These are phyloP conservation scores for Simmondsia chinensis DNA, from an alignment of 148 eudicot genomes.

Conservation along the genomic window DNA sequence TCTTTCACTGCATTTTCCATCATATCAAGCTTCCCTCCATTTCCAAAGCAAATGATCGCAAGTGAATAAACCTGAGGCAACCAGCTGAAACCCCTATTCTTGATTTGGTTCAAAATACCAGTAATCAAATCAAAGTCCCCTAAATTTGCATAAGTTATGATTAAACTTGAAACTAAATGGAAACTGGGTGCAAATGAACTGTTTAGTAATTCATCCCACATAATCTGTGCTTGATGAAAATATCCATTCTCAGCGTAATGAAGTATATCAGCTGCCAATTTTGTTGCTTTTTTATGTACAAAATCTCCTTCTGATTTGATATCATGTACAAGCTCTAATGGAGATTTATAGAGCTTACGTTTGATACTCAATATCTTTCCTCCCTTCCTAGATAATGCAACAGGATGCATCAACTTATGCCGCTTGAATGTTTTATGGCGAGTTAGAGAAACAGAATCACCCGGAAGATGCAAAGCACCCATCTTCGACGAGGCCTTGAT, in stretches of 20 bases:
- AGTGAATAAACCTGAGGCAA: constrained; percentile 34
- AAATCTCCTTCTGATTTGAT: constrained; percentile 11
- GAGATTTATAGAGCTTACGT: neutral
- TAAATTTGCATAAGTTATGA: constrained; percentile 36
- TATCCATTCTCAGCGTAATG: constrained; percentile 41
- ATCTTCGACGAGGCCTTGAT: too few species aligned
- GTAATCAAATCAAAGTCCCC: constrained; percentile 30
- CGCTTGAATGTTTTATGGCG: too few species aligned
- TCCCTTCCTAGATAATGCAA: too few species aligned
- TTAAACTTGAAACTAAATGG: constrained; percentile 34
- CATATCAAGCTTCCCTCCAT: constrained; percentile 43
- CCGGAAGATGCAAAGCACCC: too few species aligned
- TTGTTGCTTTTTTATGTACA: constrained; percentile 9
- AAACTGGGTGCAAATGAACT: constrained; percentile 36
- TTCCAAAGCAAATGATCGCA: constrained; percentile 60
- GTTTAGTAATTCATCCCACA: constrained; percentile 51
- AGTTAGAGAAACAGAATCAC: too few species aligned
- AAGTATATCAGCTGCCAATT: constrained; percentile 31
- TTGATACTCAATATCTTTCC: neutral
- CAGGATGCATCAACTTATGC: too few species aligned
- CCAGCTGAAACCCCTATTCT: constrained; percentile 28
- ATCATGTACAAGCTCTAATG: constrained; percentile 11
- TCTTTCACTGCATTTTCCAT: constrained; percentile 59
- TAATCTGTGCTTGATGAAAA: constrained; percentile 29
- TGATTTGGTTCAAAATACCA: constrained; percentile 37